Base-by-base conservation (phyloP, 257 asterid genomes). In the Hygrophila difformis region DNA sequence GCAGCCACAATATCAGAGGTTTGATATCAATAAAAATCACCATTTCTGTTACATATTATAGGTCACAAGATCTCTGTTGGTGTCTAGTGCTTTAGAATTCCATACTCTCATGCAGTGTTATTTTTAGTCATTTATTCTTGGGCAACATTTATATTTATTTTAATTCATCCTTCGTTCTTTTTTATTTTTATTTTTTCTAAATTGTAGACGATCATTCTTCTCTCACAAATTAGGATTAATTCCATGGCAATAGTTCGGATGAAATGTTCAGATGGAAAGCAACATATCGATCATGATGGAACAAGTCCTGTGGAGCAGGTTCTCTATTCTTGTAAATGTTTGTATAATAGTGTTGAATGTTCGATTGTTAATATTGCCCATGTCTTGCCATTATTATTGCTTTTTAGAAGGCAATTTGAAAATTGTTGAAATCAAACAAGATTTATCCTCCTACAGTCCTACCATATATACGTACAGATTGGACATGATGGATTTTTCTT, bases 231-330 rank as follows among this genome's bases (percentile, higher is more conserved):
- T 60, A 73, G 93, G 70, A 71, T 82, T 64, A 89, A 89, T 55
- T 82, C 98, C 39, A 85, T 89, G 94, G 94, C 94, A 60, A 51
- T 89, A 73, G 84, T 70, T 47, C 69, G 79, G 33, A 61, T 89
- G 76, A 76, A 70, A 62, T 59, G 62, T 55, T 64, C 78, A 40
- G 80, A 82, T 70, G 66, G 54, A 35, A 64, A 64, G 46, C 79
- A 69, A 51, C 42, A 60, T 40, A 33, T 47, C 50, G 56, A 59
- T 16, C 62, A 57, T 63, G 76, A 66, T 49, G 68, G 57, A 47
- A 85, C 93, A 21, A 74, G 79, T 64, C 41, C 83, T 4, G 46
- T 85, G 49, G 89, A 89, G 42, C 96, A 89, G 91, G 98, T 85
- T 46, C 13, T 35, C 1, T 63, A 52, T 44, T 53, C 18, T 16